Conservation (phyloP, 257 asterid genomes). For the Fraxinus americana region DNA sequence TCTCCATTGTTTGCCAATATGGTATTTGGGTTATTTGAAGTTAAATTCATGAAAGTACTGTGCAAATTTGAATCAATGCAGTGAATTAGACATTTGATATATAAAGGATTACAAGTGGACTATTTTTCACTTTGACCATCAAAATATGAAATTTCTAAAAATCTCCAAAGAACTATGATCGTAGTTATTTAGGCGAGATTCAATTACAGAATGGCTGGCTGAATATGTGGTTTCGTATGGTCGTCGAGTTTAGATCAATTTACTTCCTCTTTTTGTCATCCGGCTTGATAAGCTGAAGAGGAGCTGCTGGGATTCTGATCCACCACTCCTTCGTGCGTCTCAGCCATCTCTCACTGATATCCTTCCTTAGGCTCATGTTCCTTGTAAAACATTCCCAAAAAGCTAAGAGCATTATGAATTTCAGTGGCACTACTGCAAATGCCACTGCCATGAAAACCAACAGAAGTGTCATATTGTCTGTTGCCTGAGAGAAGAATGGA, state of each 20-base stretch:
- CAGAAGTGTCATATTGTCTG: conserved; percentile 47
- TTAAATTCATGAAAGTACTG: neutral
- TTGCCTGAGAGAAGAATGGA: conserved; percentile 49
- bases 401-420: conserved; percentile 44
- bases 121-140: no score
- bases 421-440: conserved; percentile 43
- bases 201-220: neutral
- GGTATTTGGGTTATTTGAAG: neutral
- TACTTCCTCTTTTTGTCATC: conserved; percentile 75
- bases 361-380: conserved; percentile 63
- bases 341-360: conserved; percentile 20
- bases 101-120: no score
- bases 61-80: neutral
- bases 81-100: no score
- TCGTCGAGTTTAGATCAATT: neutral
- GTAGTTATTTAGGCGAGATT: neutral
- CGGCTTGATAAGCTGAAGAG: conserved; percentile 36
- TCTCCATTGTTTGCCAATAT: neutral
- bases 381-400: conserved; percentile 71
- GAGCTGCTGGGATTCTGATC: conserved; percentile 88
- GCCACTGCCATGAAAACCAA: conserved; percentile 41
- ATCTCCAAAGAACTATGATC: neutral
- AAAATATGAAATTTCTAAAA: no score
- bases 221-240: neutral
- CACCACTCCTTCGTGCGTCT: conserved; percentile 86